These are phyloP conservation scores for Aspergillus terreus DNA, from an alignment of 2,329 filamentous ascomycete genomes.

Conservation along the genomic window DNA sequence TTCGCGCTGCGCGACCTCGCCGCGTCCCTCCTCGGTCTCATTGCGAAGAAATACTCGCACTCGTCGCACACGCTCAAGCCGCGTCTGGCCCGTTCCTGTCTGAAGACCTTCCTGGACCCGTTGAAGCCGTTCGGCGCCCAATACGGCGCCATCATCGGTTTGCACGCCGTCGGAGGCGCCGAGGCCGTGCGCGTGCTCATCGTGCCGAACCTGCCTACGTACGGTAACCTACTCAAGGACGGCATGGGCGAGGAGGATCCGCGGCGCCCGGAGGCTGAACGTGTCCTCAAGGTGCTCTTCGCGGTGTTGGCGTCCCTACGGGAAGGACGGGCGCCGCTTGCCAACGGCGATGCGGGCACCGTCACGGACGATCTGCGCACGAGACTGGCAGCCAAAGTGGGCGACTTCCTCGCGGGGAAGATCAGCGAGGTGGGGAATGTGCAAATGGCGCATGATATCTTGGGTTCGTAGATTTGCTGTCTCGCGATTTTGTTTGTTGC, in stretches of 20 bases:
- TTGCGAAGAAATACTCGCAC: conserved; percentile 75
- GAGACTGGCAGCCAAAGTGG: conserved; percentile 38
- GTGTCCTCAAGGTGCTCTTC: conserved; percentile 57
- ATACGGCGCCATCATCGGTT: conserved; percentile 80
- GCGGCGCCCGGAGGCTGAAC: conserved; percentile 57
- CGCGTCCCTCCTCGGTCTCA: conserved; percentile 73
- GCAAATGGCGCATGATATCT: conserved; percentile 37
- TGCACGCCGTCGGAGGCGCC: conserved; percentile 70
- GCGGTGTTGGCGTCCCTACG: conserved; percentile 54
- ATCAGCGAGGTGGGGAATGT: conserved; percentile 41
- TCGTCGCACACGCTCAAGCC: conserved; percentile 79
- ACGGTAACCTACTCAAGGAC: conserved; percentile 59
- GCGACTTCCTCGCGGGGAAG: conserved; percentile 38
- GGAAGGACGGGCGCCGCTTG: conserved; percentile 38
- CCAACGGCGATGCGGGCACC: conserved; percentile 38
- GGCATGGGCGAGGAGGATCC: conserved; percentile 47
- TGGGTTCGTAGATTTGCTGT: conserved; percentile 23
- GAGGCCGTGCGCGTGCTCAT: conserved; percentile 63
- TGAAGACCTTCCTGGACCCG: conserved; percentile 88
- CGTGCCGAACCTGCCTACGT: conserved; percentile 63
- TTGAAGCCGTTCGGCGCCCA: conserved; percentile 77
- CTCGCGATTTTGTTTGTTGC: background rate
- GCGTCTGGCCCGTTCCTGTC: conserved; percentile 84
- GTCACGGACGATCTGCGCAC: conserved; percentile 36
- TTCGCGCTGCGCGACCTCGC: conserved; percentile 82